These are phyloP conservation scores for Geosmithia flava DNA, from an alignment of 2,329 filamentous ascomycete genomes.

Conservation along the genomic window DNA sequence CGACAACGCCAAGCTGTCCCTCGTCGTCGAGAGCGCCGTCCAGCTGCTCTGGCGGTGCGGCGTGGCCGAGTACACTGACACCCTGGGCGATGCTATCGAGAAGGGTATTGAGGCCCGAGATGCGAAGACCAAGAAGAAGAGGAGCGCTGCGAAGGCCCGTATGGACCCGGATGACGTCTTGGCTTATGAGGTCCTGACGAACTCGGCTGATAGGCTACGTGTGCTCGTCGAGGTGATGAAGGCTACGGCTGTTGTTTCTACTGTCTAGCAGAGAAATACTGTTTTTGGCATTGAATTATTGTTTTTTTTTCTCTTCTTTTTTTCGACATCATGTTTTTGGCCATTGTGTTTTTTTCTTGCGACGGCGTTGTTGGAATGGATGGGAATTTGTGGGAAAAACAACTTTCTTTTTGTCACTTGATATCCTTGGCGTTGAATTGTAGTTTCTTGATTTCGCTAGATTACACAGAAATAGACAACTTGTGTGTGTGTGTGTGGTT, in stretches of 20 bases:
- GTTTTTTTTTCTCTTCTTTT: not conserved
- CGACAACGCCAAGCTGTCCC: conserved; percentile 62
- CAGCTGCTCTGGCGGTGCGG: conserved; percentile 33
- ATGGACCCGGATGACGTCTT: conserved; percentile 22
- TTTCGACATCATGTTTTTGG: not conserved
- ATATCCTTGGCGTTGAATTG: not conserved
- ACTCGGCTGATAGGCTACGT: conserved; percentile 30
- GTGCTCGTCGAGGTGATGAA: conserved; percentile 22
- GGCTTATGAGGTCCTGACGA: conserved; percentile 28
- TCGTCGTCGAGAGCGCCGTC: conserved; percentile 55
- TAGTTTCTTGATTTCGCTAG: not conserved
- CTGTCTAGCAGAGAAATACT: no score
- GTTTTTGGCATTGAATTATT: no score
- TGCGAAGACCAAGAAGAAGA: conserved; percentile 27
- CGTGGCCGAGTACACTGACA: conserved; percentile 18
- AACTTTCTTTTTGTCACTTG: no score
- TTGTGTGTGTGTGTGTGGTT: not conserved
- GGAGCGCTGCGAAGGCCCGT: conserved; percentile 8
- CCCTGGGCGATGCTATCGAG: conserved; percentile 25
- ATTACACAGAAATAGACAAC: not conserved
- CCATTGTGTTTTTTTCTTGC: not conserved
- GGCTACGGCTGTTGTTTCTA: conserved; percentile 3
- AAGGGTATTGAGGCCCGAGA: conserved; percentile 36
- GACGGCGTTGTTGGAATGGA: not conserved
- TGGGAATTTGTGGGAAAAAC: not conserved